Evolutionary conservation across 352 stramenopile genomes (phyloP).

Genomic region (Saprolegnia diclina): DNA sequence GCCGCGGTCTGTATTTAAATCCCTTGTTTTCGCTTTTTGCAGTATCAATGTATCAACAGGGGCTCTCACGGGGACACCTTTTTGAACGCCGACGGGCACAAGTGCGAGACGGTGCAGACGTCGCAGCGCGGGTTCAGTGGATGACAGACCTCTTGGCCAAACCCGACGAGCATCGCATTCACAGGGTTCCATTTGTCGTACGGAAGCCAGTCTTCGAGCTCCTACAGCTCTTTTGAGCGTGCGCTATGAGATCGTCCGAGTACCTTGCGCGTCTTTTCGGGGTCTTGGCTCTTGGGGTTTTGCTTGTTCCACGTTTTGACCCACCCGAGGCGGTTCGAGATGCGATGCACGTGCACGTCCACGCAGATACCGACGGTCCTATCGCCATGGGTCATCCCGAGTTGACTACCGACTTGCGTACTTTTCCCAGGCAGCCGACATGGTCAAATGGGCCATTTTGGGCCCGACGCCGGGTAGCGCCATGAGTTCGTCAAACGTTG

Average conservation of each 20-base stretch:
- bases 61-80: constrained; percentile 2
- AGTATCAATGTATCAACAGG: not conserved
- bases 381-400: constrained; percentile 22
- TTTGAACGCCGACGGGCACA: constrained; percentile 60
- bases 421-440: constrained; percentile 89
- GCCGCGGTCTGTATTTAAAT: constrained; percentile 28
- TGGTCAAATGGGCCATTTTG: constrained; percentile 96
- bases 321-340: constrained; percentile 94
- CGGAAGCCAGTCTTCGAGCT: constrained; percentile 94
- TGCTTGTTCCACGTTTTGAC: constrained; percentile 84
- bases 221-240: constrained; percentile 30
- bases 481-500: constrained; percentile 85
- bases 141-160: constrained; percentile 91
- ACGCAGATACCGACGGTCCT: constrained; percentile 91
- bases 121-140: constrained; percentile 63
- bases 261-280: constrained; percentile 88
- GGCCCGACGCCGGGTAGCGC: constrained; percentile 90
- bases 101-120: constrained; percentile 54
- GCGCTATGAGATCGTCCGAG: not conserved
- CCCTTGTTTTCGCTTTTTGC: not conserved
- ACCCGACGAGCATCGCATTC: constrained; percentile 93
- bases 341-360: constrained; percentile 96
- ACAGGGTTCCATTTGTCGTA: constrained; percentile 84
- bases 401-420: constrained; percentile 32
- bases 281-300: constrained; percentile 70